Conservation (phyloP, 2,329 filamentous ascomycete genomes). For the Thermothelomyces thermophilus region DNA sequence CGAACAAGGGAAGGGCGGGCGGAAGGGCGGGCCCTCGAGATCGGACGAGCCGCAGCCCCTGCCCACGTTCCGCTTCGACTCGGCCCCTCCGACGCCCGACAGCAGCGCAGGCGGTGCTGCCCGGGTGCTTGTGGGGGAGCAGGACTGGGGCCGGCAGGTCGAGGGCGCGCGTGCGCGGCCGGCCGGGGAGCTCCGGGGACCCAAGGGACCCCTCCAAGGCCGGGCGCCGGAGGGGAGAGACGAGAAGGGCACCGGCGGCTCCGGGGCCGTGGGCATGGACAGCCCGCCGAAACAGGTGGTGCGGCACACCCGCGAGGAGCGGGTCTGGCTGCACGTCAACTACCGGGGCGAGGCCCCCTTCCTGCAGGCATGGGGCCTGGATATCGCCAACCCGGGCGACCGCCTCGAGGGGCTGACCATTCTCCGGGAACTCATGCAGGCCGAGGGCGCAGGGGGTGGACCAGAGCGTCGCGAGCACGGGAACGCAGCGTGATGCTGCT, state of each 20-base stretch:
- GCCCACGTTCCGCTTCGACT: constrained; percentile 5
- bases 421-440: constrained; percentile 21
- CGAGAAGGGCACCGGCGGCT: too few relatives aligned
- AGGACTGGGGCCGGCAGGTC: too few relatives aligned
- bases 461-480: not conserved
- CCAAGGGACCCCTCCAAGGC: too few relatives aligned
- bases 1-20: too few relatives aligned
- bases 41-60: not conserved
- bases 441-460: constrained; percentile 1
- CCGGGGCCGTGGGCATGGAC: too few relatives aligned
- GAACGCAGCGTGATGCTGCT: not conserved
- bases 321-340: constrained; percentile 23
- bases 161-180: too few relatives aligned
- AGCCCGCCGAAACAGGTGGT: not conserved
- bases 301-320: constrained; percentile 18
- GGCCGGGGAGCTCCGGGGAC: too few relatives aligned
- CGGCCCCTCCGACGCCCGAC: constrained; percentile 20
- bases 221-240: too few relatives aligned
- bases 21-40: too few relatives aligned
- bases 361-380: constrained; percentile 22
- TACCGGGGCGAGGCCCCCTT: constrained; percentile 23
- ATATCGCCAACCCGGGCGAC: constrained; percentile 14
- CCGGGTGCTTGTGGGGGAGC: not conserved
- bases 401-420: constrained; percentile 20
- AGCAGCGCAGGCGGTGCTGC: constrained; percentile 6